These are phyloP conservation scores for Crepidotus variabilis DNA, from an alignment of 768 basidiomycete genomes.

Conservation along the genomic window DNA sequence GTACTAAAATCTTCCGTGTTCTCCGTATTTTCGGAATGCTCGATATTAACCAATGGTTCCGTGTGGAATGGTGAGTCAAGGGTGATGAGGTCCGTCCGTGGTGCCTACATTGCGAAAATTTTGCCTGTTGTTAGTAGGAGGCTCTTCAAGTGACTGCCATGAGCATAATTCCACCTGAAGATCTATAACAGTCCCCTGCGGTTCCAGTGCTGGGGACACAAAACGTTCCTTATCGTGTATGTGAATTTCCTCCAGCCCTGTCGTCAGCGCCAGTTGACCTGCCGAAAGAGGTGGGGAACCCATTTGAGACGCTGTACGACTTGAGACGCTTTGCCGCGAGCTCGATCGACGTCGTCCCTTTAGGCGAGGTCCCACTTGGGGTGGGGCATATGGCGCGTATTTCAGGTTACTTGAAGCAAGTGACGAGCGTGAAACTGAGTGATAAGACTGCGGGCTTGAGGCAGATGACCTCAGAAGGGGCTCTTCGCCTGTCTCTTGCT, in stretches of 20 bases:
- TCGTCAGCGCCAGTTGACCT: conserved; percentile 41
- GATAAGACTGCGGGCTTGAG: conserved; percentile 14
- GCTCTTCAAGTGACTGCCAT: neutral
- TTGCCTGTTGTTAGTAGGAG: neutral
- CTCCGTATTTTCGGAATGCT: conserved; percentile 4
- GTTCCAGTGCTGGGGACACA: neutral
- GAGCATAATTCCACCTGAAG: conserved; percentile 11
- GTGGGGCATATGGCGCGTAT: conserved; percentile 69
- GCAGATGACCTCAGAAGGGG: conserved; percentile 6
- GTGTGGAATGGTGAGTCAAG: conserved; percentile 69
- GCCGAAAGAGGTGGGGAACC: conserved; percentile 30
- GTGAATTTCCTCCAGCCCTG: conserved; percentile 15
- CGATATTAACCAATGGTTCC: conserved; percentile 31
- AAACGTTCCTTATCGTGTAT: conserved; percentile 1
- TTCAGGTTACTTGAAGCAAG: conserved; percentile 43
- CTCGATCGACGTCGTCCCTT: conserved; percentile 26
- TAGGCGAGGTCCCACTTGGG: conserved; percentile 46
- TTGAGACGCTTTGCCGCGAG: conserved; percentile 22
- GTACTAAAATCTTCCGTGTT: conserved; percentile 42
- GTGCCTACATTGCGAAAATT: conserved; percentile 16
- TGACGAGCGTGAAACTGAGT: conserved; percentile 9
- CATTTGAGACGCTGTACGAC: conserved; percentile 15
- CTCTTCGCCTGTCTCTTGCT: conserved; percentile 7
- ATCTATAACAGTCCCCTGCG: neutral
- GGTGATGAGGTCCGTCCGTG: conserved; percentile 59